Conservation (phyloP, 345 rosid genomes). For the Corchorus olitorius region DNA sequence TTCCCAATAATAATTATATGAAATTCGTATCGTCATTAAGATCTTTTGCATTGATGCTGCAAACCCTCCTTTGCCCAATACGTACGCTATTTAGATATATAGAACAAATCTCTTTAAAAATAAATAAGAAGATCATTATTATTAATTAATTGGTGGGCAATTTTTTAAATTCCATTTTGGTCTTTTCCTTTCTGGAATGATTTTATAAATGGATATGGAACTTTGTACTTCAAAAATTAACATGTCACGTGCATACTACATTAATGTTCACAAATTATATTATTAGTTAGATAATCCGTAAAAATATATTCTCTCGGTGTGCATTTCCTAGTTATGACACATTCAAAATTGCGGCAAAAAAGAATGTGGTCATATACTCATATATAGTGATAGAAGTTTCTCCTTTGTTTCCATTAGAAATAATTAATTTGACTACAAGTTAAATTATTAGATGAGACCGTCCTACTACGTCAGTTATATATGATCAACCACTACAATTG, state of each 20-base stretch:
- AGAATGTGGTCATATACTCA: too few species aligned
- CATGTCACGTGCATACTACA: not conserved
- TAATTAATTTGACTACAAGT: too few species aligned
- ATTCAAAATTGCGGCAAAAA: too few species aligned
- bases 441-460: too few species aligned
- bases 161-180: not conserved
- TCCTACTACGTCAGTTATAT: too few species aligned
- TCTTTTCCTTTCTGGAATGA: not conserved
- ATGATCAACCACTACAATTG: too few species aligned
- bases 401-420: too few species aligned
- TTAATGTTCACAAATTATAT: not conserved
- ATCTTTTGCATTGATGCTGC: slow-evolving; percentile 4
- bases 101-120: not conserved
- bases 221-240: not conserved
- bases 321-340: too few species aligned
- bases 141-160: not conserved
- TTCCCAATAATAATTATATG: not conserved
- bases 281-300: too few species aligned
- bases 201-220: not conserved
- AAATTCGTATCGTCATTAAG: not conserved
- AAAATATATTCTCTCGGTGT: too few species aligned
- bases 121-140: not conserved
- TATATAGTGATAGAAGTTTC: too few species aligned
- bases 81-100: not conserved
- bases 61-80: not conserved